Base-by-base conservation (phyloP, 2,329 filamentous ascomycete genomes). In the Phaeosphaeria sp. region DNA sequence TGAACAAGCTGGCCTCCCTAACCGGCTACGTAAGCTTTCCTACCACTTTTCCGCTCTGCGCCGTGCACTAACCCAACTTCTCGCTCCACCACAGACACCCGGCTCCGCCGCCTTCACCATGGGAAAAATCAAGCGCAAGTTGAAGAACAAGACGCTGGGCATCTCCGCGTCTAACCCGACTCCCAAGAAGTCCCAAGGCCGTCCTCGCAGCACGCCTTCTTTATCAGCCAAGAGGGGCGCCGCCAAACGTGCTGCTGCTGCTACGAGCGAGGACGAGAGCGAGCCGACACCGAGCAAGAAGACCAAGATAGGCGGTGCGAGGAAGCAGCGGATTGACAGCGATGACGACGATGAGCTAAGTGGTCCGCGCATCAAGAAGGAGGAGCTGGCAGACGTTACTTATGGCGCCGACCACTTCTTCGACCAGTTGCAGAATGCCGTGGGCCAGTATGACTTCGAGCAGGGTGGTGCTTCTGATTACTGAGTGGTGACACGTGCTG, bases 81-180 rank as follows among this genome's bases (percentile, higher is more conserved):
- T 27, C 25, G 25, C 25, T 9, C 11, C 30, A 3, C 11, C 30
- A 11, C 30, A 36, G 30, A 73, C 73, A 2, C 21, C 52, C 1
- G 63, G 55, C 27, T 65, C 60, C 55, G 72, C 73, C 7, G 30
- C 48, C 49, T 65, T 73, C 25, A 77, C 67, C 22, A 50, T 77
- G 2, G 66, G 69, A 52, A 74, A 69, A 4, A 67, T 77, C 55
- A 75, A 72, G 55, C 61, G 62, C 23, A 76, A 77, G 54, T 56
- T 76, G n/a, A n/a, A n/a, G n/a, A n/a, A n/a, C n/a, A n/a, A n/a
- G n/a, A n/a, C n/a, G n/a, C n/a, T n/a, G n/a, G n/a, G n/a, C n/a
- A n/a, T n/a, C n/a, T n/a, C n/a, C n/a, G n/a, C n/a, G n/a, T n/a
- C n/a, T n/a, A n/a, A n/a, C n/a, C 13, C 59, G 1, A 70, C 69